phyloP scores from a whole-genome alignment of 345 rosid species.

The Eucalyptus virginea region DNA sequence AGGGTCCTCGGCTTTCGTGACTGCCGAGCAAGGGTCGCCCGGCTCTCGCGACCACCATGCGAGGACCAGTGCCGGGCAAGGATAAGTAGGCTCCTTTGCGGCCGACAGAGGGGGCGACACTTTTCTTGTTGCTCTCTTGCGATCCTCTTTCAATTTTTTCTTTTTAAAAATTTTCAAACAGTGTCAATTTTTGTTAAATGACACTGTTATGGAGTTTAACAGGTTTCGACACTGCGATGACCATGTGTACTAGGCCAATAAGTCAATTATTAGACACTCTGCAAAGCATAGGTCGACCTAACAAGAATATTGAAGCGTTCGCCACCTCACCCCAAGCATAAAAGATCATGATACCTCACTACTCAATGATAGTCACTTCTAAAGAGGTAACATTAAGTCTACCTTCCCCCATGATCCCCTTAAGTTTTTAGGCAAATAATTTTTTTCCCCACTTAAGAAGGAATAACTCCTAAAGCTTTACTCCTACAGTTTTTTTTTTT shows the following conservation, averaged over 20 bases:
- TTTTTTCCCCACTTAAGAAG: too few species aligned
- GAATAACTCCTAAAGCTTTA: too few species aligned
- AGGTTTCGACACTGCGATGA: not conserved
- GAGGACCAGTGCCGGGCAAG: not conserved
- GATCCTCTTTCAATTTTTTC: not conserved
- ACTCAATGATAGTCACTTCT: accelerated
- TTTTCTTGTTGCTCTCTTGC: not conserved
- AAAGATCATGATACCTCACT: accelerated
- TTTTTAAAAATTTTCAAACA: not conserved
- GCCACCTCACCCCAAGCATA: accelerated
- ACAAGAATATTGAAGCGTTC: too few species aligned
- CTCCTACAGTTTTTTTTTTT: too few species aligned
- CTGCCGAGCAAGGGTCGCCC: not conserved
- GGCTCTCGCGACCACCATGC: not conserved
- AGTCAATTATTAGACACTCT: too few species aligned
- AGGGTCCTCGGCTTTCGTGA: not conserved
- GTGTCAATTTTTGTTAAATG: not conserved
- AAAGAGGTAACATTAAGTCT: too few species aligned
- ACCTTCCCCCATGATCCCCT: too few species aligned
- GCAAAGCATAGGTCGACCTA: too few species aligned
- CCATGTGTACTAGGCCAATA: too few species aligned
- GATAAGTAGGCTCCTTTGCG: not conserved
- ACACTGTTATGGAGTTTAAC: not conserved
- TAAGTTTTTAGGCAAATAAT: too few species aligned
- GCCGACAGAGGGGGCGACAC: not conserved